Evolutionary conservation across 1,284 basidiomycete species (phyloP), one percentile per base, ranked within the genome.

Genomic region (Rhodotorula mucilaginosa): DNA sequence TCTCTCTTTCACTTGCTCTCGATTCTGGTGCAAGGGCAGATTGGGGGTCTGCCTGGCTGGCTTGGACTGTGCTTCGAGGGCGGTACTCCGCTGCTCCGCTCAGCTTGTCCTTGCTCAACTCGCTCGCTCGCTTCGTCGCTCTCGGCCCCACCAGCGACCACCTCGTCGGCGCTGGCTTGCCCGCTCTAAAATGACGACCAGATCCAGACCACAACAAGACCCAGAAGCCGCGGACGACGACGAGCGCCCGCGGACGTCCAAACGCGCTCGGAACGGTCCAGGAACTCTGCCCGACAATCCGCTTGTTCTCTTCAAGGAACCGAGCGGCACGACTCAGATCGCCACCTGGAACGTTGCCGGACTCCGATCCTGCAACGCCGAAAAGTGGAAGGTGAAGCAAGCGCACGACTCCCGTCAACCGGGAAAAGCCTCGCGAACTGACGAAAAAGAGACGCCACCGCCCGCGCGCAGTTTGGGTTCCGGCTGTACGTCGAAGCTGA

Each of bases 401-500:
- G n/a, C 52, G 52, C 6, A 18, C 16, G 65, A 52, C 12, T 15
- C 34, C 34, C 34, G 13, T 31, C 48, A 6, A 23, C 49, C 23
- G 51, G 34, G 8, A 34, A 34, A 5, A 5, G 34, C 6, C 34
- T 4, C 34, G 34, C 34, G 49, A 51, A 19, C 19, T 23, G 49
- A 19, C 51, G 7, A 23, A 19, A 5, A 12, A 21, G 26, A 34
- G 3, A n/a, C 51, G 23, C 21, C 6, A 8, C 34, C 34, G 34
- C 4, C 34, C 34, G 26, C 19, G 10, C 12, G 4, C 29, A 73
- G 68, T 59, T 57, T 19, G 73, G 64, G 23, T 67, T 74, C 47
- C 67, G 73, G 13, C 39, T 57, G 34, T 93, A 93, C 77, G 83
- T 92, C 48, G 88, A 91, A 77, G 90, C 90, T 2, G 91, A 93